Conservation (phyloP, 495 filamentous ascomycete genomes). For the Choiromyces venosus region DNA sequence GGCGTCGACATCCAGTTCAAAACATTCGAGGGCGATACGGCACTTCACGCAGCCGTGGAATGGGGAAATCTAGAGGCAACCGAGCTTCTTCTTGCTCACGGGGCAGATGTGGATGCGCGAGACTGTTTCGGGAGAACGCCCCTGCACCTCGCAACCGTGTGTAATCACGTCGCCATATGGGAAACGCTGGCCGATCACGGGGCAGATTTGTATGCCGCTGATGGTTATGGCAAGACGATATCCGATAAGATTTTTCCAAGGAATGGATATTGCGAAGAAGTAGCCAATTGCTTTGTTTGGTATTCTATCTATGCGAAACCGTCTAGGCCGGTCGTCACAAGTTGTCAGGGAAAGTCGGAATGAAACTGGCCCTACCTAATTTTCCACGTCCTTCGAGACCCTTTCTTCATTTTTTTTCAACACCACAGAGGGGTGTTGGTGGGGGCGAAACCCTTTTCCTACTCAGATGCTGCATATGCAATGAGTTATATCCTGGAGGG, state of each 20-base stretch:
- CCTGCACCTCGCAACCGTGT: neutral
- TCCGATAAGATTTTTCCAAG: neutral
- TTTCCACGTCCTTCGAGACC: neutral
- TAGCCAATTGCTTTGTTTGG: neutral
- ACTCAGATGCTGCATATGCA: neutral
- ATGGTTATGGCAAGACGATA: neutral
- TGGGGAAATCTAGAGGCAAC: neutral
- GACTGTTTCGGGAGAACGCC: neutral
- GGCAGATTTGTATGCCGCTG: neutral
- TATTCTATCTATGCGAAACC: neutral
- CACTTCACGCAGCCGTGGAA: neutral
- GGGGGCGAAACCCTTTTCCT: neutral
- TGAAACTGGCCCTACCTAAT: neutral
- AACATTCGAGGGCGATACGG: neutral
- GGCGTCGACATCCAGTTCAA: neutral
- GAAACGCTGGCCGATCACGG: neutral
- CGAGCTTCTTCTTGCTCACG: neutral
- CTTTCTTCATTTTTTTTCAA: neutral
- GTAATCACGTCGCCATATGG: neutral
- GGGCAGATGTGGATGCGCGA: neutral
- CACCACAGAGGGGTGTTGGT: neutral
- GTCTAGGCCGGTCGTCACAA: neutral
- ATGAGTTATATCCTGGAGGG: neutral
- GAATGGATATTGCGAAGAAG: neutral
- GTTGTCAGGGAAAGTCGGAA: neutral